Evolutionary conservation across 805 yeast genomes (phyloP), one percentile per base, ranked within the genome.

Genomic region (Priceomyces haplophilus): DNA sequence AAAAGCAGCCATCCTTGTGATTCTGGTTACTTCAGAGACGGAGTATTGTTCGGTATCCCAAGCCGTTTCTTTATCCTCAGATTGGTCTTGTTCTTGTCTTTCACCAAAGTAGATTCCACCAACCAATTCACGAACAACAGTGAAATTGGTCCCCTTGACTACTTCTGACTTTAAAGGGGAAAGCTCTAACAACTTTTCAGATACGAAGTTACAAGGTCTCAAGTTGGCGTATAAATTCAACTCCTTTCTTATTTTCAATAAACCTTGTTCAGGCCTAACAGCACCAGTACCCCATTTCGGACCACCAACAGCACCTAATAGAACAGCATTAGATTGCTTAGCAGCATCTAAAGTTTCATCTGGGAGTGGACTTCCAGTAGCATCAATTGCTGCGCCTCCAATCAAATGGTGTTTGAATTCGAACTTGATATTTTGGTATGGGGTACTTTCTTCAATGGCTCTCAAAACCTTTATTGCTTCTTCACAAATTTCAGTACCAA

Each of bases 41-140:
- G 91, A 73, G 69, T 93, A 93, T 48, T 86, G 75, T 70, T 93
- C 99, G 41, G 97, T 87, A 62, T 93, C 99, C 76, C 88, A 79
- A 24, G 99, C 99, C 43, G 80, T 78, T 50, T 91, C 88, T 21
- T 58, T 56, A 51, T 68, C 71, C 19, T 58, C 55, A 41, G 79
- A 76, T 41, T 90, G 91, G 37, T 83, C 87, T 59, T 90, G 98
- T 72, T 93, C 99, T 57, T 79, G 78, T 69, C 98, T 81, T 58
- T 88, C 95, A 50, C 99, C 99, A 62, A 93, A 93, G 75, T 93
- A 93, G 52, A 93, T 93, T 54, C 99, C 99, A 46, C 99, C 99
- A 29, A 91, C 97, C 51, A 93, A 79, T 69, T 93, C 99, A 67
- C 99, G 85, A 34, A 91, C 97, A 50, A 93, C 96, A 44, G 82